phyloP scores from a whole-genome alignment of 148 eudicot species.

The Euryodendron excelsum region DNA sequence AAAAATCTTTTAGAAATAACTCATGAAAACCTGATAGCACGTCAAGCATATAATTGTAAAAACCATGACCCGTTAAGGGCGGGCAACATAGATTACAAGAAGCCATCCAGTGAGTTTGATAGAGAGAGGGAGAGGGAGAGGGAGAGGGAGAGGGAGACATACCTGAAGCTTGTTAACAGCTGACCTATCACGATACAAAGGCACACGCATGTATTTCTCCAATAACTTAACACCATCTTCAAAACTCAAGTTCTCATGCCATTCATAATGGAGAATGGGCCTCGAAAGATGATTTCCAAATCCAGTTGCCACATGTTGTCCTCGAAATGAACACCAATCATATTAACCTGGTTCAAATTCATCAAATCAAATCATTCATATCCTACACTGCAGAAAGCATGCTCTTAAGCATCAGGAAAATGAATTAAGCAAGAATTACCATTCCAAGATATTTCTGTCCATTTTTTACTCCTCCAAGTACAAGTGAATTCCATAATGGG shows the following conservation, averaged over 20 bases:
- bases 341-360: conserved; percentile 58
- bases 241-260: conserved; percentile 77
- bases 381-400: neutral
- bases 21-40: neutral
- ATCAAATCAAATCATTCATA: conserved; percentile 2
- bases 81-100: neutral
- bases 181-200: conserved; percentile 88
- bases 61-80: neutral
- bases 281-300: conserved; percentile 92
- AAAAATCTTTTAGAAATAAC: neutral
- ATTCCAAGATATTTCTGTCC: conserved; percentile 94
- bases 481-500: conserved; percentile 95
- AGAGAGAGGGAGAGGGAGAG: no score
- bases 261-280: conserved; percentile 91
- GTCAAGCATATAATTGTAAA: no score
- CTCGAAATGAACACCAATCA: conserved; percentile 95
- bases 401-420: neutral
- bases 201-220: conserved; percentile 96
- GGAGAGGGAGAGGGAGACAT: no score
- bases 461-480: conserved; percentile 94
- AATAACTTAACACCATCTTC: conserved; percentile 87
- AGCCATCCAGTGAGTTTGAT: neutral
- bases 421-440: conserved; percentile 30
- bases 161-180: conserved; percentile 98
- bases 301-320: conserved; percentile 93